A percentile compares a stretch with the other conserved stretches of the same genome.
Conservation (phyloP, 192 early-diverging fungal genomes). For the Coemansia sp. region DNA sequence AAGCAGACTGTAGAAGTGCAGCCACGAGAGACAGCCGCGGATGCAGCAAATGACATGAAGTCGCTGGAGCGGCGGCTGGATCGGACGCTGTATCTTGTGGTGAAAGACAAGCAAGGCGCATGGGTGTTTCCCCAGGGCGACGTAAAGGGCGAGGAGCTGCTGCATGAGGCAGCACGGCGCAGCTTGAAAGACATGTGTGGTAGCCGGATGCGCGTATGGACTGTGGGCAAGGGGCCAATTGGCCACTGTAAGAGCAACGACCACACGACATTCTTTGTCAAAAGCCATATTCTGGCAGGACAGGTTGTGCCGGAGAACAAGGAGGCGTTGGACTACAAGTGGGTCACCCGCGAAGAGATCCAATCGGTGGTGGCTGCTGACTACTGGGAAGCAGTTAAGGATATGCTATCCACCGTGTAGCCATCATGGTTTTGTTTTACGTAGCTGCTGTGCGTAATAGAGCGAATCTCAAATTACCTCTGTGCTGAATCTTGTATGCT, state of each 20-base stretch:
- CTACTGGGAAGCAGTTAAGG: slow-evolving; percentile 48
- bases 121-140: slow-evolving; percentile 76
- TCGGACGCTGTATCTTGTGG: slow-evolving; percentile 76
- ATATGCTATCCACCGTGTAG: slow-evolving; percentile 32
- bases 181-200: slow-evolving; percentile 71
- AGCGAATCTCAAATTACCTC: no score
- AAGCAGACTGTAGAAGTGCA: slow-evolving; percentile 59
- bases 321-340: slow-evolving; percentile 40
- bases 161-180: slow-evolving; percentile 74
- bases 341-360: slow-evolving; percentile 50
- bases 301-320: slow-evolving; percentile 48
- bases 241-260: slow-evolving; percentile 58
- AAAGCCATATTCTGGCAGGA: slow-evolving; percentile 75
- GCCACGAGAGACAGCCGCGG: slow-evolving; percentile 61
- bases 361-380: slow-evolving; percentile 29
- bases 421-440: no score
- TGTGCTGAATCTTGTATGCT: no score
- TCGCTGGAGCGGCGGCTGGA: slow-evolving; percentile 76
- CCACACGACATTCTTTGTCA: slow-evolving; percentile 80
- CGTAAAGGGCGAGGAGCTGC: slow-evolving; percentile 63
- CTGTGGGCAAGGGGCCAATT: slow-evolving; percentile 81
- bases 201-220: slow-evolving; percentile 75
- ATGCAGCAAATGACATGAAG: slow-evolving; percentile 61
- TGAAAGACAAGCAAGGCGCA: slow-evolving; percentile 60
- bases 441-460: no score